Base-by-base conservation (phyloP, 805 yeast species). In the Candida ortonii region DNA sequence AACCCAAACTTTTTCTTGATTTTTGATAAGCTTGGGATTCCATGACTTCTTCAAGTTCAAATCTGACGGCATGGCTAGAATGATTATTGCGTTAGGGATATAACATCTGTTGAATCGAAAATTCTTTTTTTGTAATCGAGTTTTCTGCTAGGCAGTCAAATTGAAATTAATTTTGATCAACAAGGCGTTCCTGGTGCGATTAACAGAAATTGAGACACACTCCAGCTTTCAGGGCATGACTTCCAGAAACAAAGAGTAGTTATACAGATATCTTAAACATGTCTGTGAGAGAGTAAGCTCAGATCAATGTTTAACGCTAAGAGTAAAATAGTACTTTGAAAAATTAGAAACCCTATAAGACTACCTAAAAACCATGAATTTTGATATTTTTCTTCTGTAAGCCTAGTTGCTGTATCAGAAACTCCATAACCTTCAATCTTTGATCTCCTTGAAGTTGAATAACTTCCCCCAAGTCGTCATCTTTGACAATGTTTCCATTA, bases 381-480 rank as follows among this genome's bases (percentile, higher is more conserved):
- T 93, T 93, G 70, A 90, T 90, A 69, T 84, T 87, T 76, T 87
- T 87, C 85, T 89, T 90, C 63, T 88, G 93, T 58, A 93, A 72
- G 52, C 83, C 87, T 52, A 93, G 76, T 62, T 86, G 89, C 45
- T 82, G 65, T 53, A 86, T 81, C 71, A 90, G 78, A 56, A 90
- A 90, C 64, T 88, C 96, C 73, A 84, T 78, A 45, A 90, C 96
- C 65, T 90, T 90, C 49, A 87, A 84, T 73, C 98, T 86, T 73
- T 90, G 98, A 63, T 90, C 98, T 65, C 98, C 98, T 73, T 93
- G 97, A 65, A 90, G 73, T 74, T 90, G 98, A 55, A 90, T 88
- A 55, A 90, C 93, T 59, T 90, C 95, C 46, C 97, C 98, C 68
- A 88, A 75, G 61, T 90, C 97, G 30, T 81, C 86, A 67, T 90